These are phyloP conservation scores for Termitomyces sp. DNA, from an alignment of 768 basidiomycete species.

Conservation along the genomic window DNA sequence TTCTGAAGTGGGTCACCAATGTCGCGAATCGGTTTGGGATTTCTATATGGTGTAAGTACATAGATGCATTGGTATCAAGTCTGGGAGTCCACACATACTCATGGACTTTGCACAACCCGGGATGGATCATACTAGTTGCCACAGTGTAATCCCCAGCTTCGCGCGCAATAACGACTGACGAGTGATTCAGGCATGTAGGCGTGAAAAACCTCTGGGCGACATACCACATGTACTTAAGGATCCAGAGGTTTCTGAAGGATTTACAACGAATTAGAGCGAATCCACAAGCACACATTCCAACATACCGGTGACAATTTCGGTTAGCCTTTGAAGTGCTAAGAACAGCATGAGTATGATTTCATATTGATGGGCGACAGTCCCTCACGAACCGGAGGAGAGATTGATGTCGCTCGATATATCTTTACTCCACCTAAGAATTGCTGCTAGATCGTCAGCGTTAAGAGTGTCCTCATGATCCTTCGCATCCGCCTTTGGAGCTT, in stretches of 20 bases:
- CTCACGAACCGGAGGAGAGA: slow-evolving; percentile 45
- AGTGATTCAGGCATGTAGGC: background rate
- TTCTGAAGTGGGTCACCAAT: slow-evolving; percentile 59
- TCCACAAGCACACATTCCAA: background rate
- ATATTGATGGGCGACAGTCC: too few relatives aligned
- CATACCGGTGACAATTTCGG: slow-evolving; percentile 65
- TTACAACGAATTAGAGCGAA: background rate
- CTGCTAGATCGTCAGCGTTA: slow-evolving; percentile 55
- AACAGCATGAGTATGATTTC: background rate
- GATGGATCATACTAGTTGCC: slow-evolving; percentile 57
- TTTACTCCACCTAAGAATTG: slow-evolving; percentile 70
- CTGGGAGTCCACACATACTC: slow-evolving; percentile 41
- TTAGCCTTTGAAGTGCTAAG: slow-evolving; percentile 58
- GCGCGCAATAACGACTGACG: slow-evolving; percentile 54
- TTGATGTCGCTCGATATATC: slow-evolving; percentile 73
- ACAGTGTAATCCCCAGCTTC: slow-evolving; percentile 70
- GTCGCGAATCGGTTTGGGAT: slow-evolving; percentile 52
- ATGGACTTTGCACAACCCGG: slow-evolving; percentile 58
- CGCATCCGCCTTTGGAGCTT: slow-evolving; percentile 24
- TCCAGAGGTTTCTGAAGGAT: slow-evolving; percentile 47
- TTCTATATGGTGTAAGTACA: slow-evolving; percentile 28
- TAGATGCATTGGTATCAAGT: background rate
- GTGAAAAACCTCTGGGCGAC: background rate
- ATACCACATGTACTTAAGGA: slow-evolving; percentile 59
- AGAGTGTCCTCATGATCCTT: slow-evolving; percentile 53